Evolutionary conservation across 2,329 filamentous ascomycete genomes (phyloP).

Genomic region (Penicillium sp.): DNA sequence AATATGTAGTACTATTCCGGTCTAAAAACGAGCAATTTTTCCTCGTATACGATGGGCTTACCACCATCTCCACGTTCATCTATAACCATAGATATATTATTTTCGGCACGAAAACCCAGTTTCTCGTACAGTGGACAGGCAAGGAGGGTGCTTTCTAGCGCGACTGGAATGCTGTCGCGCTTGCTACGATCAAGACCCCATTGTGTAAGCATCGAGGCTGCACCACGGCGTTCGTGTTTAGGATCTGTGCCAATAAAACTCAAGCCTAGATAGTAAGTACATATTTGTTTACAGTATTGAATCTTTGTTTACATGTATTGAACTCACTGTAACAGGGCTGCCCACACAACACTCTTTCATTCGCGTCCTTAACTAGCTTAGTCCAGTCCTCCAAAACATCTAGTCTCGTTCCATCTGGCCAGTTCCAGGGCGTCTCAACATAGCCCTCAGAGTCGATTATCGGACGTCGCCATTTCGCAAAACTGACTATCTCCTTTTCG

Average conservation of each 20-base stretch:
- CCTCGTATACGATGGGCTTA: background rate
- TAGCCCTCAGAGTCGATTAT: background rate
- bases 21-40: background rate
- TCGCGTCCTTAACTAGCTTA: background rate
- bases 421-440: background rate
- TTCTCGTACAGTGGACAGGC: background rate
- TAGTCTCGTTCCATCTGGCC: background rate
- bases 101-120: background rate
- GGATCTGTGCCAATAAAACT: background rate
- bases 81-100: background rate
- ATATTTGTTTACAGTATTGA: no score
- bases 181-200: background rate
- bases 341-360: background rate
- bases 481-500: background rate
- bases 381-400: background rate
- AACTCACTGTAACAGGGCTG: background rate
- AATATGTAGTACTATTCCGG: no score
- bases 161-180: background rate
- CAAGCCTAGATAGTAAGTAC: background rate
- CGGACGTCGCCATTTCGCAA: background rate
- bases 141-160: background rate
- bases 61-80: background rate
- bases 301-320: background rate
- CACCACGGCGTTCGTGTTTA: background rate
- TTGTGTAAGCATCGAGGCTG: background rate